Base-by-base conservation (phyloP, 768 basidiomycete genomes). In the Pholiota molesta region DNA sequence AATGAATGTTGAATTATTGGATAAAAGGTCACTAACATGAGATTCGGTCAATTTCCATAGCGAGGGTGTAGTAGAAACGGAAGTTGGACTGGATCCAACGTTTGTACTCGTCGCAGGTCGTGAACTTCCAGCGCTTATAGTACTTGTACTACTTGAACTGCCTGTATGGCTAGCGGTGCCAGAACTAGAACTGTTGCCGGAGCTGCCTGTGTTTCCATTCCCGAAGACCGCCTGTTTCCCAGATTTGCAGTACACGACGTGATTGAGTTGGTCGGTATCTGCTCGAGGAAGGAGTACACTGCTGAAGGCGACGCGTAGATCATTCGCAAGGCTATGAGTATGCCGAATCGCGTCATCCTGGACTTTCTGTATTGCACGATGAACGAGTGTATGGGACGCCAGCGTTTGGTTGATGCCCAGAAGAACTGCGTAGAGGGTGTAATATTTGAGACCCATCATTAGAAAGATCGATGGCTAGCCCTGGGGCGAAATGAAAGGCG, bases 251-350 rank as follows among this genome's bases (percentile, higher is more conserved):
- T 81, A 83, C 14, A 84, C 74, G 56, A 78, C 74, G 35, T 74
- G 72, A 35, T 71, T 64, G 56, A 65, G 57, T 65, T 58, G 52
- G 42, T 52, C 55, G 58, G 61, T 57, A 55, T 44, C 64, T 65
- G 75, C 77, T 57, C 83, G 79, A 14, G 81, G 71, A 31, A 81
- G 74, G 11, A 88, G 76, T 26, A 88, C 74, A 23, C 81, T 79
- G 21, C 81, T 75, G 68, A 92, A 86, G 13, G 87, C 88, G 35
- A 86, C 68, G 29, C 90, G 87, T 59, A 93, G 79, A 72, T 93
- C 91, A 59, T 80, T 81, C 17, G 90, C 88, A 29, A 93, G 77
- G 58, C 74, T 81, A 52, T 83, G 81, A 44, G 88, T 91, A 60
- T 83, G 84, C 59, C 78, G 81, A 47, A 82, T 71, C 31, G 89